Evolutionary conservation across 2,329 filamentous ascomycete genomes (phyloP).

Genomic region (Colletotrichum sublineola): DNA sequence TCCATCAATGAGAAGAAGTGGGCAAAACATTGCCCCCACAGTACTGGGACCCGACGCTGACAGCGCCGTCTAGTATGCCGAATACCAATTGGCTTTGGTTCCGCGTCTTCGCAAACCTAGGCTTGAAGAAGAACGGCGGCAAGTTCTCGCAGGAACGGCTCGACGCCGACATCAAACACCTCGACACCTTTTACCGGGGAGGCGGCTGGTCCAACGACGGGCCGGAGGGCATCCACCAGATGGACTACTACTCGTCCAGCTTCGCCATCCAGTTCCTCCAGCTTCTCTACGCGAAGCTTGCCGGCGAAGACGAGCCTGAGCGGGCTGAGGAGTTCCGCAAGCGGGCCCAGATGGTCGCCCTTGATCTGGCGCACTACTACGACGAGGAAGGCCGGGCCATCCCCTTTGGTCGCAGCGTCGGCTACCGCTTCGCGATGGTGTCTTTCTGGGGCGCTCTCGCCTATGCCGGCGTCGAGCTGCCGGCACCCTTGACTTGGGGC

Average conservation of each 20-base stretch:
- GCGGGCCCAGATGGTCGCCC: constrained; percentile 74
- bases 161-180: constrained; percentile 80
- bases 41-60: neutral
- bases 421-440: constrained; percentile 89
- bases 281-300: constrained; percentile 80
- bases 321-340: constrained; percentile 78
- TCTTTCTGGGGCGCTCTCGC: constrained; percentile 85
- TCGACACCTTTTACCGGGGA: constrained; percentile 86
- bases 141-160: constrained; percentile 77
- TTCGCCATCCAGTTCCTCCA: constrained; percentile 88
- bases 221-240: constrained; percentile 82
- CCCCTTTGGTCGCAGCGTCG: constrained; percentile 82
- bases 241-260: constrained; percentile 88
- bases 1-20: constrained; percentile 82
- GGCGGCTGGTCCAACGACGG: constrained; percentile 88
- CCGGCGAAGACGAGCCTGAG: constrained; percentile 73
- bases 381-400: constrained; percentile 79
- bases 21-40: constrained; percentile 19
- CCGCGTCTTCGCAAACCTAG: constrained; percentile 85
- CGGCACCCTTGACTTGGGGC: constrained; percentile 80
- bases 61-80: constrained; percentile 70
- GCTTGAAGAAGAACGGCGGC: constrained; percentile 80
- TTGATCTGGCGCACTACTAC: constrained; percentile 82
- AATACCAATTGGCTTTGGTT: constrained; percentile 83
- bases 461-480: constrained; percentile 80